Percentiles rank a stretch among this genome's conserved stretches.
These are phyloP conservation scores for Meyerozyma carpophila DNA, from an alignment of 1,139 yeast genomes.

Conservation along the genomic window DNA sequence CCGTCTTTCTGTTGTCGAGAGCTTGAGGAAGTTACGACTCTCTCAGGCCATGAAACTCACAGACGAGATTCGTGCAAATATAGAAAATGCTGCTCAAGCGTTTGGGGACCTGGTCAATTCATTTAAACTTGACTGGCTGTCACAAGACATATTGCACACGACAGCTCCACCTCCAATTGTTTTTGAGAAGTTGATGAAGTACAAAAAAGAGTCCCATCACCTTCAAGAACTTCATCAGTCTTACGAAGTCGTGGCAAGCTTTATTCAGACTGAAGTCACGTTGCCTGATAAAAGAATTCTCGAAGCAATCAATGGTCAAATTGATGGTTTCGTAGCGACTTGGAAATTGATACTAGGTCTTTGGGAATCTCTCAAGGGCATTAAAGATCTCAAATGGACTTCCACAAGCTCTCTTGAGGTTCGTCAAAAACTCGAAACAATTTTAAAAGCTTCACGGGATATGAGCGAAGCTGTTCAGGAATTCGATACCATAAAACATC, in stretches of 20 bases:
- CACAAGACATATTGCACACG: slow-evolving; percentile 15
- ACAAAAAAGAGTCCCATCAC: slow-evolving; percentile 27
- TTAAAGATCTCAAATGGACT: slow-evolving; percentile 48
- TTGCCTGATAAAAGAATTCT: slow-evolving; percentile 20
- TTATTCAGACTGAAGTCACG: slow-evolving; percentile 34
- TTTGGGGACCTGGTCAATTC: slow-evolving; percentile 11
- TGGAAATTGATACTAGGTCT: slow-evolving; percentile 62
- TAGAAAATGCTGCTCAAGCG: not conserved
- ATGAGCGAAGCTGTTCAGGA: slow-evolving; percentile 61
- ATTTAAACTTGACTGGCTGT: slow-evolving; percentile 23
- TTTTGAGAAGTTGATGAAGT: slow-evolving; percentile 35
- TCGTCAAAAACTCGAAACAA: slow-evolving; percentile 46
- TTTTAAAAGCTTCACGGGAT: slow-evolving; percentile 41
- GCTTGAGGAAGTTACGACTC: slow-evolving; percentile 10
- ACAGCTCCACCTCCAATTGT: slow-evolving; percentile 47
- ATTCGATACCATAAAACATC: slow-evolving; percentile 62
- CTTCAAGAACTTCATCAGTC: slow-evolving; percentile 15
- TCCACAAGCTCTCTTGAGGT: slow-evolving; percentile 43
- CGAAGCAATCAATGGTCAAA: slow-evolving; percentile 38
- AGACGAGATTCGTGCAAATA: slow-evolving; percentile 2
- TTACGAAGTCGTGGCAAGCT: slow-evolving; percentile 36
- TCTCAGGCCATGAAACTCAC: slow-evolving; percentile 14
- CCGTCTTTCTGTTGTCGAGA: slow-evolving; percentile 14
- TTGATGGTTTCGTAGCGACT: slow-evolving; percentile 52
- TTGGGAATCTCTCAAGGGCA: slow-evolving; percentile 44